Percentiles rank a stretch among this genome's conserved stretches.
Conservation (phyloP, 306 rosid species). For the Aeschynomene evenia region DNA sequence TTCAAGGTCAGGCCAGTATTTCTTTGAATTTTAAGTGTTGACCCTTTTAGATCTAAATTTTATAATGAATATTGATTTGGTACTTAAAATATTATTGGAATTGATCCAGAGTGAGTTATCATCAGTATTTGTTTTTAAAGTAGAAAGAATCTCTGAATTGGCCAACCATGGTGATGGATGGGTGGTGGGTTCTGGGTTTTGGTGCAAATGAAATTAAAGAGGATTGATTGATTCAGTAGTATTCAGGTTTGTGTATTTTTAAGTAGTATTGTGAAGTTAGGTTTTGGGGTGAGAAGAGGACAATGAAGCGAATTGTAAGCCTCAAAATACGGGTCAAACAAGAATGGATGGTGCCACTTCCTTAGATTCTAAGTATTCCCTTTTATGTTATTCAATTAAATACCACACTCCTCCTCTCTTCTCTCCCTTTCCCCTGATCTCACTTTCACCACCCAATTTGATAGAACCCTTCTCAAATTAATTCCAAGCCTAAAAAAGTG, state of each 20-base stretch:
- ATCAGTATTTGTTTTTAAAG: neutral
- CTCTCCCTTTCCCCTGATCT: conserved; percentile 26
- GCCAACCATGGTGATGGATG: conserved; percentile 13
- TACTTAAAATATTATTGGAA: neutral
- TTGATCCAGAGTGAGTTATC: neutral
- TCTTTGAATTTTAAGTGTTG: conserved; percentile 18
- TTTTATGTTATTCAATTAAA: conserved; percentile 23
- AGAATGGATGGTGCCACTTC: conserved; percentile 65
- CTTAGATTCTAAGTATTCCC: conserved; percentile 64
- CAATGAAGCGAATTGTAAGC: conserved; percentile 66
- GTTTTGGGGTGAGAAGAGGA: conserved; percentile 71
- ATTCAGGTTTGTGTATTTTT: too few species aligned
- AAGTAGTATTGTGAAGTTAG: conserved; percentile 39
- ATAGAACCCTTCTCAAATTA: conserved; percentile 49
- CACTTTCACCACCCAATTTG: conserved; percentile 86
- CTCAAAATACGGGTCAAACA: conserved; percentile 91
- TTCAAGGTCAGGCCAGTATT: neutral
- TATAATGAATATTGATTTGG: conserved; percentile 21
- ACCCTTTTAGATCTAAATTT: conserved; percentile 18
- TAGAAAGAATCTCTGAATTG: conserved; percentile 1
- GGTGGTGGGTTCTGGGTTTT: conserved; percentile 32
- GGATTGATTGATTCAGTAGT: too few species aligned
- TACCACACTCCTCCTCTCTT: conserved; percentile 26
- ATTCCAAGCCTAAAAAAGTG: neutral
- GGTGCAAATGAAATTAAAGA: conserved; percentile 20